A percentile compares a stretch with the other conserved stretches of the same genome.
phyloP scores from a whole-genome alignment of 495 filamentous ascomycete genomes.

The Daldinia caldariorum region DNA sequence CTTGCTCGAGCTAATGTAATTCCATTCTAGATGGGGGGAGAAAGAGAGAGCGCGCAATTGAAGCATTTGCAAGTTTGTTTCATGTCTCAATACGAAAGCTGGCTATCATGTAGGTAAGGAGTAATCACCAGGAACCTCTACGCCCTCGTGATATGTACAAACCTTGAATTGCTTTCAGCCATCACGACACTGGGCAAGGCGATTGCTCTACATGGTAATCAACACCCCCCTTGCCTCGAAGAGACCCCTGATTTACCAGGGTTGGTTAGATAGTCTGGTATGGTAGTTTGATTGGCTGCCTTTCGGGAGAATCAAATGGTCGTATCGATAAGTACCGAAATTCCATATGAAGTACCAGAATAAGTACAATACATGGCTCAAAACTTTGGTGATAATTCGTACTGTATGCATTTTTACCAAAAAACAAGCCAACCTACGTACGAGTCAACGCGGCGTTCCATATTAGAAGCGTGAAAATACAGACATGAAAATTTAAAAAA shows the following conservation, averaged over 20 bases:
- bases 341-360: conserved; percentile 26
- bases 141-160: conserved; percentile 16
- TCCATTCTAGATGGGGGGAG: neutral
- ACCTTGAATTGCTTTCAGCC: conserved; percentile 12
- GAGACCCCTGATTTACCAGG: conserved; percentile 38
- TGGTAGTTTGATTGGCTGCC: conserved; percentile 38
- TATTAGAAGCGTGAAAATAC: neutral
- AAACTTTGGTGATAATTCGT: conserved; percentile 10
- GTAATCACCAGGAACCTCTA: conserved; percentile 3
- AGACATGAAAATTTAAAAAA: neutral
- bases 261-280: conserved; percentile 21
- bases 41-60: conserved; percentile 11
- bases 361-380: conserved; percentile 18
- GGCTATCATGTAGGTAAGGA: conserved; percentile 10
- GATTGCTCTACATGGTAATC: conserved; percentile 21
- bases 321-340: conserved; percentile 42
- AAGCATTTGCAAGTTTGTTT: conserved; percentile 3
- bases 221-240: conserved; percentile 38
- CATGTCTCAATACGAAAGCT: neutral
- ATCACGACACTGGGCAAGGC: conserved; percentile 20
- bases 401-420: conserved; percentile 26
- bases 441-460: conserved; percentile 4
- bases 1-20: neutral
- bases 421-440: conserved; percentile 4
- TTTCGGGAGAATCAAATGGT: conserved; percentile 33